Base-by-base conservation (phyloP, 768 basidiomycete genomes). In the Rhodotorula sphaerocarpa region DNA sequence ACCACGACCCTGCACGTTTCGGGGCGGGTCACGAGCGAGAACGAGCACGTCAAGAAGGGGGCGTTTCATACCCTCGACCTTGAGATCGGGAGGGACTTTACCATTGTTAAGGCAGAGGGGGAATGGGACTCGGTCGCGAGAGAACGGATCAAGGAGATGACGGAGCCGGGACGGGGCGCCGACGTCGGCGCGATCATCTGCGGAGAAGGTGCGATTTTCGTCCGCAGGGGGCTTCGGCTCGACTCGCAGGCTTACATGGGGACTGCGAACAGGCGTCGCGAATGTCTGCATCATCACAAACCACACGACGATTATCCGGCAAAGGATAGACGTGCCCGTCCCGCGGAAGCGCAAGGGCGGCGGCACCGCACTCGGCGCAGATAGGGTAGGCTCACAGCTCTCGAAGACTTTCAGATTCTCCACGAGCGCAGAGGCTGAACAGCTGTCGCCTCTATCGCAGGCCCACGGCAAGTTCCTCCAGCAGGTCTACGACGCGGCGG, bases 111-210 rank as follows among this genome's bases (percentile, higher is more conserved):
- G 75, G 42, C 82, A 7, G 64, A 70, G 48, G 76, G 86, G 57
- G 88, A 87, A 21, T 99, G 95, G 95, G 95, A 99, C 72, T 89
- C 87, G 61, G 77, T 99, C 55, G 86, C 91, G 3, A 74, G 86
- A 20, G 80, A 83, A 33, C 80, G 93, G 25, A 82, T 99, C 0
- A 80, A 87, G 55, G 95, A 97, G 65, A 82, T 90, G 27, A 91
- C 89, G 57, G 79, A 88, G 43, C 90, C 90, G n/a, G 95, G 93
- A 30, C 79, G 86, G 69, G 93, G 95, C 0, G 95, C 95, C 7
- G 95, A 99, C 72, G 86, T 99, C 7, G 95, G 88, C 20, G 95
- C 95, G 0, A 81, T 99, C 28, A 89, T 99, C 7, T 90, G 88
- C 68, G 93, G 95, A 39, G 95, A 99, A 79, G 95, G 82, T 82